Base-by-base conservation (phyloP, 345 rosid species). In the Abelmoschus esculentus region DNA sequence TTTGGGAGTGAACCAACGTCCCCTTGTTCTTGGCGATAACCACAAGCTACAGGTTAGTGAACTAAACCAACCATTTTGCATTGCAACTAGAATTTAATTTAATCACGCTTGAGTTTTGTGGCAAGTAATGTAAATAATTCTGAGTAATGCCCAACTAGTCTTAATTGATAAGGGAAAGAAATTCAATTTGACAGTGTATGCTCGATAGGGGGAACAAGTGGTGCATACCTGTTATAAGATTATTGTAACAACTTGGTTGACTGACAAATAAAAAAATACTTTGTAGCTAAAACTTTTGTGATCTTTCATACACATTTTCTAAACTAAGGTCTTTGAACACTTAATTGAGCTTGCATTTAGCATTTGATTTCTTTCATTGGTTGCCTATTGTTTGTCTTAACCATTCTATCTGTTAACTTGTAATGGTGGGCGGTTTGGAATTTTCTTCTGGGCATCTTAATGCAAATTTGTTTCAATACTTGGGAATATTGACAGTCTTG, bases 1-100 rank as follows among this genome's bases (percentile, higher is more conserved):
- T 80, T 82, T 96, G 74, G 99, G 99, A 70, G 99, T 96, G 81
- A 96, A 96, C 81, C 97, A 92, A 81, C 89, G 84, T 75, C 98
- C 99, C 14, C 95, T 96, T 46, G 86, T 96, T 70, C 87, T 92
- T 74, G 99, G 99, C 40, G 99, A 96, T 79, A 96, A 96, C 80
- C 99, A 96, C 82, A 96, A 89, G 81, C 75, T 96, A 53, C 98
- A 90, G 92, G 99, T 92, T 32, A 73, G 83, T 76, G 11, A 65
- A 67, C 73, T 14, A 50, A 19, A 67, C 73, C n/a, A 50, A 19
- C 53, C 67, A 46, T 42, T 57, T 18, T 22, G n/a, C 2, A 34
- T 7, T 66, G 42, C 40, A 28, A 28, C 2, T 13, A 47, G 40
- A 66, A 66, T 28, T 47, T 47, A 19, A 67, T 34, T 5, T 53